phyloP scores from a whole-genome alignment of 1,284 basidiomycete genomes.

The Marasmius fiardii region DNA sequence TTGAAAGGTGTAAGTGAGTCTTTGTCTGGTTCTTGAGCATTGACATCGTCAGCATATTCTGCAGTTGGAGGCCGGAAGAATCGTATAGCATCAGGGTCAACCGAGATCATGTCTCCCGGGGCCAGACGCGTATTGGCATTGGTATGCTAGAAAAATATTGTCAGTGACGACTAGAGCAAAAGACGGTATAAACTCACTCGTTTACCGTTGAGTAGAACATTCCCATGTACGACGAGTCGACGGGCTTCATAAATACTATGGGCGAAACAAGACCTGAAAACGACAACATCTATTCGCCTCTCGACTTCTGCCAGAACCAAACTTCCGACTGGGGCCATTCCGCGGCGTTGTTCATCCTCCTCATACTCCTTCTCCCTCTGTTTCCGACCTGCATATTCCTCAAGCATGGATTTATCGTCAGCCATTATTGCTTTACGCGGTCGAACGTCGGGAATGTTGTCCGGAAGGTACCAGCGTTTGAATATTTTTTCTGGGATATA shows the following conservation, averaged over 20 bases:
- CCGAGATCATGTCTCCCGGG: conserved; percentile 92
- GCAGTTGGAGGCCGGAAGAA: conserved; percentile 57
- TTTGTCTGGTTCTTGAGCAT: conserved; percentile 18
- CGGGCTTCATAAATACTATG: conserved; percentile 90
- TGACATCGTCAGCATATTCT: conserved; percentile 27
- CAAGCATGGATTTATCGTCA: conserved; percentile 42
- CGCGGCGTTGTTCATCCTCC: conserved; percentile 56
- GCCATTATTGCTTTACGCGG: conserved; percentile 42
- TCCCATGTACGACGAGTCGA: conserved; percentile 82
- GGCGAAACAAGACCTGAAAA: conserved; percentile 92
- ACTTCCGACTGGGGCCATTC: conserved; percentile 78
- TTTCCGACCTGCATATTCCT: conserved; percentile 56
- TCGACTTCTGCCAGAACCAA: conserved; percentile 95
- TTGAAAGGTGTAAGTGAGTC: conserved; percentile 68
- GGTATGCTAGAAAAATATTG: conserved; percentile 51
- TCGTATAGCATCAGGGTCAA: conserved; percentile 79
- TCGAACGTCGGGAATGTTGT: conserved; percentile 83
- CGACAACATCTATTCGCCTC: conserved; percentile 86
- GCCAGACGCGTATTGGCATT: conserved; percentile 90
- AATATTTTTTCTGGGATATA: conserved; percentile 91
- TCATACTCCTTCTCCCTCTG: conserved; percentile 42
- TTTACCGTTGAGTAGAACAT: conserved; percentile 88
- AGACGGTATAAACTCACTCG: conserved; percentile 52
- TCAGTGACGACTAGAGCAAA: conserved; percentile 5
- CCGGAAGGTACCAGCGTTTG: conserved; percentile 94